These are phyloP conservation scores for Pseudotulostoma volvatum DNA, from an alignment of 495 filamentous ascomycete species.

Conservation along the genomic window DNA sequence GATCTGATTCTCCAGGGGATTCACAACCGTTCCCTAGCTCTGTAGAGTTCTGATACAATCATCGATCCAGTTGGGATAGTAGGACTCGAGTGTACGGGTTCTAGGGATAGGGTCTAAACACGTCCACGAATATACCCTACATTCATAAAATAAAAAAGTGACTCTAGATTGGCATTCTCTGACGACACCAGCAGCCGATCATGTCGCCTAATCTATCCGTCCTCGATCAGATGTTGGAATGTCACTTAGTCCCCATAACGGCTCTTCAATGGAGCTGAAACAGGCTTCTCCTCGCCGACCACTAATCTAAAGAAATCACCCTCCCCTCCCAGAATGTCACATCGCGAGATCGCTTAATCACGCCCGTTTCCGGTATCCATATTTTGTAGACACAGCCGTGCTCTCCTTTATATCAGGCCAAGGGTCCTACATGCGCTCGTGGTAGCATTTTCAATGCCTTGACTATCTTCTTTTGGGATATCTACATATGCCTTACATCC, in stretches of 20 bases:
- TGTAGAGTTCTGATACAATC: neutral
- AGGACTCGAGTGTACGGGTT: neutral
- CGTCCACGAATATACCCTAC: neutral
- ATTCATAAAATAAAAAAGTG: neutral
- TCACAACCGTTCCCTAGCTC: neutral
- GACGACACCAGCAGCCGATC: neutral
- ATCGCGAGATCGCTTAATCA: neutral
- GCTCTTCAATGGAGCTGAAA: neutral
- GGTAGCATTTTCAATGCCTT: neutral
- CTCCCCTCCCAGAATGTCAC: conserved; percentile 2
- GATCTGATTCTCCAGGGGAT: neutral
- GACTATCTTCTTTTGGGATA: neutral
- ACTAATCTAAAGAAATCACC: neutral
- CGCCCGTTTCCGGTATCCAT: conserved; percentile 1
- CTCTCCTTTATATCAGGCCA: conserved; percentile 1
- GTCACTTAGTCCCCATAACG: neutral
- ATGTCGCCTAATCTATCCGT: neutral
- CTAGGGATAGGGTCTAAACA: conserved; percentile 1
- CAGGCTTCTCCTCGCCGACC: neutral
- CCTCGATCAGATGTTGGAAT: neutral
- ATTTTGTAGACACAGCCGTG: conserved; percentile 1
- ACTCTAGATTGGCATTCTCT: neutral
- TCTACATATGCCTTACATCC: neutral
- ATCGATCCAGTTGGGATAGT: neutral
- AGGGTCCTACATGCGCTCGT: neutral